Base-by-base conservation (phyloP, 495 filamentous ascomycete species). In the Aspergillus bertholletiae region DNA sequence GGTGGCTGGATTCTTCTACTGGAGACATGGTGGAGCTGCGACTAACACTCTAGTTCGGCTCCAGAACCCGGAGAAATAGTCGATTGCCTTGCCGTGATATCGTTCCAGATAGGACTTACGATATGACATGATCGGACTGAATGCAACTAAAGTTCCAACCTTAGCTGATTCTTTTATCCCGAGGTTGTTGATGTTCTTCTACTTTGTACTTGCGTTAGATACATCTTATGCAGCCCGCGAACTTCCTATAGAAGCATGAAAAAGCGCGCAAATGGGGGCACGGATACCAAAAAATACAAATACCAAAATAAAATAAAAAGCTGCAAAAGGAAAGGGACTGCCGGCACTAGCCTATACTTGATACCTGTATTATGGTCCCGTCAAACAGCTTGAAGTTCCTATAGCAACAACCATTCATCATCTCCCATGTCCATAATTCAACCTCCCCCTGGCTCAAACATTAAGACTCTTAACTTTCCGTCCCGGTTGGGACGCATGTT, bases 41-140 rank as follows among this genome's bases (percentile, higher is more conserved):
- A 32, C 34, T 37, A 28, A 28, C 26, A 49, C n/a, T 30, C 49
- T 43, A 43, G 40, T 60, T 24, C 53, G 35, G 57, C 49, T 55
- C 58, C 49, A 56, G 35, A 46, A 51, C 43, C 30, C 58, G 58
- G 58, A 60, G 58, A 54, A 56, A 37, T 54, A 55, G 44, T 40
- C 37, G 37, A 52, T 50, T 44, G 45, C 55, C n/a, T 56, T 54
- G 30, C 41, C 27, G 34, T 60, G 58, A 56, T 55, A 60, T 52
- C 49, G 30, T 28, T 26, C n/a, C 17, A 27, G 46, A 51, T 48
- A 44, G 9, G 27, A 51, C 41, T 48, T 47, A 30, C 21, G 41
- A 44, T 37, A n/a, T 47, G 30, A 48, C 32, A 53, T 53, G 53
- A 46, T 32, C 39, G 41, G 41, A 17, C 30, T n/a, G 18, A 26